Evolutionary conservation across 2,329 filamentous ascomycete genomes (phyloP).

Genomic region (Epichloe brachyelytri): DNA sequence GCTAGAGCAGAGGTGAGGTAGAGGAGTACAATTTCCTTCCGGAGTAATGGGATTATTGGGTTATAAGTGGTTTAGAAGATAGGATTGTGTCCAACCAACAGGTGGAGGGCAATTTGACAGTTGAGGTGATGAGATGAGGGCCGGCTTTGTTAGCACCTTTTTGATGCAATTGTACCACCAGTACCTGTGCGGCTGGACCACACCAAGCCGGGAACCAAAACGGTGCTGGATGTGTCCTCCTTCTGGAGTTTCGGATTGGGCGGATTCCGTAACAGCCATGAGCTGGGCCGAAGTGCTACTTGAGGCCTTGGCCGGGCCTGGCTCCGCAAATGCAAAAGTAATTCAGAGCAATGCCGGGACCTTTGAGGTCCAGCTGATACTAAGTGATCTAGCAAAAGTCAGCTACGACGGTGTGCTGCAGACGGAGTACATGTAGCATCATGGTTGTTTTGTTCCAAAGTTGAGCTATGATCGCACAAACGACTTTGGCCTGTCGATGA

Average conservation of each 20-base stretch:
- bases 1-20: not conserved
- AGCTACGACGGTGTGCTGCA: not conserved
- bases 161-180: not conserved
- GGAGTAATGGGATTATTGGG: not conserved
- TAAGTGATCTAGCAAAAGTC: not conserved
- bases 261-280: not conserved
- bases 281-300: not conserved
- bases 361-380: not conserved
- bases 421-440: not conserved
- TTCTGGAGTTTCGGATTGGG: not conserved
- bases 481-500: not conserved
- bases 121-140: not conserved
- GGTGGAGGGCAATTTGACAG: not conserved
- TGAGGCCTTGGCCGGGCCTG: not conserved
- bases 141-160: not conserved
- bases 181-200: not conserved
- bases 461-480: not conserved
- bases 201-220: not conserved
- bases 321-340: not conserved
- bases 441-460: not conserved
- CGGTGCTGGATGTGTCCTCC: not conserved
- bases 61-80: not conserved
- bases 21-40: not conserved
- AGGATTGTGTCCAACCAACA: not conserved
- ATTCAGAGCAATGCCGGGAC: not conserved